These are phyloP conservation scores for Fusarium proliferatum DNA, from an alignment of 2,329 filamentous ascomycete species.

Conservation along the genomic window DNA sequence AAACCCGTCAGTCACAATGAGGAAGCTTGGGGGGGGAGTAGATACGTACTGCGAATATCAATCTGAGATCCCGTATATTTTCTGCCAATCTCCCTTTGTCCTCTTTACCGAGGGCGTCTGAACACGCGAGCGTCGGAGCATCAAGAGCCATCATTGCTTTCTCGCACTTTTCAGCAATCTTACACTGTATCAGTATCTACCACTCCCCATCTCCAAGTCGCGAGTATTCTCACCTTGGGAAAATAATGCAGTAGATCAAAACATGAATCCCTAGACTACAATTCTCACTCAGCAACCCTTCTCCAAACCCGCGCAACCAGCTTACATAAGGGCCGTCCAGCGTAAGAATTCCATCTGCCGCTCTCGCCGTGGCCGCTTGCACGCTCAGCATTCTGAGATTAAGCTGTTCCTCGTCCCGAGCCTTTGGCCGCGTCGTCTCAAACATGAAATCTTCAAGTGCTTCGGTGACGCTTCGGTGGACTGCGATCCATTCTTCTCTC, in stretches of 20 bases:
- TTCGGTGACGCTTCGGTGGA: not conserved
- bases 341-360: not conserved
- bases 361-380: not conserved
- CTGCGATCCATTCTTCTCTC: not conserved
- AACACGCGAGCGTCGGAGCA: not conserved
- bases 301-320: not conserved
- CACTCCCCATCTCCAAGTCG: not conserved
- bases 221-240: too few relatives aligned
- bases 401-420: not conserved
- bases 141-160: not conserved
- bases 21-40: not conserved
- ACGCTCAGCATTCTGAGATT: not conserved
- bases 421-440: not conserved
- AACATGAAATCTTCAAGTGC: not conserved
- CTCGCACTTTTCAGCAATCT: not conserved
- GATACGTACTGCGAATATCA: not conserved
- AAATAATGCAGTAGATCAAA: not conserved
- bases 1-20: not conserved
- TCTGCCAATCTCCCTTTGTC: not conserved
- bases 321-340: not conserved
- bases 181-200: not conserved
- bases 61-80: not conserved
- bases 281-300: not conserved
- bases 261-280: not conserved
- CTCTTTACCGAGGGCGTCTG: not conserved